Base-by-base conservation (phyloP, 306 rosid genomes). In the Trifolium subterraneum region DNA sequence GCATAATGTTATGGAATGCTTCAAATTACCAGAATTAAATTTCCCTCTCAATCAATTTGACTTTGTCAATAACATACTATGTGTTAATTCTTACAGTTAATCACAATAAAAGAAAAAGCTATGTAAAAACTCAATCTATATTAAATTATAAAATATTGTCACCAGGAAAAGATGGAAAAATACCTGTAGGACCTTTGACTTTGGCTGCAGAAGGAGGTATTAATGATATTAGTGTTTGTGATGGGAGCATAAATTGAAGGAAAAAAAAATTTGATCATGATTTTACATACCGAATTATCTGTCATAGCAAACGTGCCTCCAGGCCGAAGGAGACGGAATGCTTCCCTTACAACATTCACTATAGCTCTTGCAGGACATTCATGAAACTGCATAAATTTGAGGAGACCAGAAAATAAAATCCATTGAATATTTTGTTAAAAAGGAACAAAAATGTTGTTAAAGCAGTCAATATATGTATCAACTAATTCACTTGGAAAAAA, bases 281-380 rank as follows among this genome's bases (percentile, higher is more conserved):
- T 38, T 54, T 68, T 52, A 47, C 22, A 58, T 85, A 89, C 93
- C 81, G 90, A 83, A 67, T 73, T 80, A 80, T 89, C 93, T 4
- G 82, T 82, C 68, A 89, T 11, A 42, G 88, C 87, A 16, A 89
- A 14, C 0, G 89, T 84, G 84, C 93, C 93, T 76, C 90, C 93
- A 14, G 90, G 89, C 8, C 85, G 83, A 83, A 89, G 90, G 62
- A 89, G 82, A n/a, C 88, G 89, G 51, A 89, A 86, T 68, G 90
- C 86, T 83, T 89, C 93, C 60, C 36, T 84, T 20, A 71, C 71
- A 45, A 89, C 6, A 60, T 76, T 81, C 15, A 77, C 81, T 74
- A 84, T 89, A 27, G 83, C 93, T 79, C 73, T 84, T 51, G 73
- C 47, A 67, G 93, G 93, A 74, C 93, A 89, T 74, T 89, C 93